These are phyloP conservation scores for Wickerhamiella vanderwaltii DNA, from an alignment of 805 yeast genomes.

Conservation along the genomic window DNA sequence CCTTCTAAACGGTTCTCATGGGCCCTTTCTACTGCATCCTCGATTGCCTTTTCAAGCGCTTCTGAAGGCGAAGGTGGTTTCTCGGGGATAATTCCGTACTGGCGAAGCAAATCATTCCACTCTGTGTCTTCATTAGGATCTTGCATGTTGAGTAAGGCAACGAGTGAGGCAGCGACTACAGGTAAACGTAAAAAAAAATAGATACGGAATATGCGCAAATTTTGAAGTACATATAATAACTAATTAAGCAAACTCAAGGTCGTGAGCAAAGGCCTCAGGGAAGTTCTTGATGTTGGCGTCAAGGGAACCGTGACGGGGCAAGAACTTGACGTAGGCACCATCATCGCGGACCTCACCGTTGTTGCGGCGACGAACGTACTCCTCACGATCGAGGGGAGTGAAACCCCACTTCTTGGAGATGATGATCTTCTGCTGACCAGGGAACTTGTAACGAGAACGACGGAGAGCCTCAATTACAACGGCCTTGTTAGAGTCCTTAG, in stretches of 20 bases:
- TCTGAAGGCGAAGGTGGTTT: slow-evolving; percentile 81
- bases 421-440: slow-evolving; percentile 99
- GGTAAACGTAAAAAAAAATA: background rate
- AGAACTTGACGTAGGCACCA: slow-evolving; percentile 99
- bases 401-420: slow-evolving; percentile 99
- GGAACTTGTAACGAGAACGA: slow-evolving; percentile 99
- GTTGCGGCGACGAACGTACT: slow-evolving; percentile 86
- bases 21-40: slow-evolving; percentile 65
- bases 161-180: background rate
- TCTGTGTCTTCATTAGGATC: slow-evolving; percentile 96
- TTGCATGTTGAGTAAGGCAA: slow-evolving; percentile 16
- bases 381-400: slow-evolving; percentile 97
- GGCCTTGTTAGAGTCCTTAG: slow-evolving; percentile 95
- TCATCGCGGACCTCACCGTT: slow-evolving; percentile 98
- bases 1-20: slow-evolving; percentile 74
- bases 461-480: slow-evolving; percentile 98
- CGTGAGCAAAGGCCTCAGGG: slow-evolving; percentile 49
- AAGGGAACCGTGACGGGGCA: slow-evolving; percentile 90
- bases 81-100: slow-evolving; percentile 85
- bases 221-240: slow-evolving; percentile 5
- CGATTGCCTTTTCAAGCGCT: slow-evolving; percentile 75
- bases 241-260: no score
- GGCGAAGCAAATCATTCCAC: slow-evolving; percentile 92
- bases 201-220: no score
- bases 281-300: slow-evolving; percentile 82